Base-by-base conservation (phyloP, 2,329 filamentous ascomycete species). In the Rugonectria rugulosa region DNA sequence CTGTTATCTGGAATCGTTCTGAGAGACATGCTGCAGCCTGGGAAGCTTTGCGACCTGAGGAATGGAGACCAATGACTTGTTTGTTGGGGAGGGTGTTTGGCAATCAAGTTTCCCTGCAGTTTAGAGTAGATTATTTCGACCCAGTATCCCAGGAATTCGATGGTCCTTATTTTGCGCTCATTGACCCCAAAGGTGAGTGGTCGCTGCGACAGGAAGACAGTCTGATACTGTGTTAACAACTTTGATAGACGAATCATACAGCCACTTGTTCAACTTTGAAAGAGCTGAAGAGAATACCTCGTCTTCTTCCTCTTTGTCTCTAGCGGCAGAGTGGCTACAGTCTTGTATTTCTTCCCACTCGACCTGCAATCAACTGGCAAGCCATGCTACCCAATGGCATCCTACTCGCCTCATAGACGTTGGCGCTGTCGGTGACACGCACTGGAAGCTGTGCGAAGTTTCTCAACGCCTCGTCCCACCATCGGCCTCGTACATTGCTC, bases 11-110 rank as follows among this genome's bases (percentile, higher is more conserved):
- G 32, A 36, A 36, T 15, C 19, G 7, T 9, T 17, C 12, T 77
- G 1, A 83, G 82, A 3, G 86, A 85, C 57, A 83, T 85, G 32
- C 32, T 3, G 5, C 12, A 36, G 32, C n/a, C 6, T 36, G n/a
- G 32, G 32, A 14, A 5, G 15, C 32, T 15, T 36, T 36, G 6
- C 12, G 9, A 4, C 12, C 32, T 8, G 15, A 36, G 6, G 11
- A 36, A 17, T 36, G 32, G 32, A 34, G 7, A 34, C 4, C 17
- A 3, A 12, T n/a, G 32, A 19, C 4, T 6, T 4, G 7, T n/a
- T 27, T 27, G 26, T 7, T 11, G 26, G 11, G 26, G 26, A 3
- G 4, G 5, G 27, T 3, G 5, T n/a, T n/a, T 31, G 7, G 4
- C 27, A n/a, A n/a, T n/a, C n/a, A n/a, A n/a, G n/a, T n/a, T n/a